These are phyloP conservation scores for Fusarium incarnatum DNA, from an alignment of 2,329 filamentous ascomycete species.

Conservation along the genomic window DNA sequence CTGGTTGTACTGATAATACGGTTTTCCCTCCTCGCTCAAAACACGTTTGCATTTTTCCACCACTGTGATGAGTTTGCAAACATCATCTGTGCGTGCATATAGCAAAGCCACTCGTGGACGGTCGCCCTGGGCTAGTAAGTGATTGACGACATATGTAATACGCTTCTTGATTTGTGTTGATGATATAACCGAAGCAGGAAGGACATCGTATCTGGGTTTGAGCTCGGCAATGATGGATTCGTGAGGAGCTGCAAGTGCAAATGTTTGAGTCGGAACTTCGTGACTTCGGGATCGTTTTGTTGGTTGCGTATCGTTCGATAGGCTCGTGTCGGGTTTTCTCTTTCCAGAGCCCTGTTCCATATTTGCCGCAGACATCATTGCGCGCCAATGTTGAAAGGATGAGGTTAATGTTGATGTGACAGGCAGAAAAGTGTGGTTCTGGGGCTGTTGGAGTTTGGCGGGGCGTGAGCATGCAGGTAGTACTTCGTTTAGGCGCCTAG, in stretches of 20 bases:
- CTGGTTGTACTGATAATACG: constrained; percentile 69
- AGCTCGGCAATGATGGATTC: constrained; percentile 59
- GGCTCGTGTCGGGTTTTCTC: constrained; percentile 30
- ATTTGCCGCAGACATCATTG: constrained; percentile 33
- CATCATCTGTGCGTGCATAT: constrained; percentile 62
- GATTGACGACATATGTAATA: constrained; percentile 58
- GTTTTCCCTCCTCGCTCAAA: constrained; percentile 58
- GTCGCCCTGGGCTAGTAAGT: constrained; percentile 54
- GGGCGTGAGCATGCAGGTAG: constrained; percentile 17
- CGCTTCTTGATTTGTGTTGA: constrained; percentile 70
- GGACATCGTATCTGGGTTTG: constrained; percentile 61
- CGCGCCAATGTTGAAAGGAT: constrained; percentile 14
- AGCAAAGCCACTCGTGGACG: constrained; percentile 58
- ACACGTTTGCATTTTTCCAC: constrained; percentile 73
- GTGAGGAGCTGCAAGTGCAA: constrained; percentile 53
- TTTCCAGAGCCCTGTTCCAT: constrained; percentile 26
- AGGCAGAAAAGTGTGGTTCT: constrained; percentile 39
- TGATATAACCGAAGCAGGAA: constrained; percentile 66
- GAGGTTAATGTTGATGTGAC: constrained; percentile 15
- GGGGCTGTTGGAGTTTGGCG: constrained; percentile 36
- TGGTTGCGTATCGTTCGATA: not conserved
- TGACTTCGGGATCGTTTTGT: constrained; percentile 11
- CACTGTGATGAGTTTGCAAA: constrained; percentile 75
- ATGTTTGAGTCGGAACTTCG: constrained; percentile 12
- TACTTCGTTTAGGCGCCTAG: constrained; percentile 5